Evolutionary conservation across 768 basidiomycete species (phyloP), one percentile per base, ranked within the genome.

Genomic region (Hygrophorus pudorinus): DNA sequence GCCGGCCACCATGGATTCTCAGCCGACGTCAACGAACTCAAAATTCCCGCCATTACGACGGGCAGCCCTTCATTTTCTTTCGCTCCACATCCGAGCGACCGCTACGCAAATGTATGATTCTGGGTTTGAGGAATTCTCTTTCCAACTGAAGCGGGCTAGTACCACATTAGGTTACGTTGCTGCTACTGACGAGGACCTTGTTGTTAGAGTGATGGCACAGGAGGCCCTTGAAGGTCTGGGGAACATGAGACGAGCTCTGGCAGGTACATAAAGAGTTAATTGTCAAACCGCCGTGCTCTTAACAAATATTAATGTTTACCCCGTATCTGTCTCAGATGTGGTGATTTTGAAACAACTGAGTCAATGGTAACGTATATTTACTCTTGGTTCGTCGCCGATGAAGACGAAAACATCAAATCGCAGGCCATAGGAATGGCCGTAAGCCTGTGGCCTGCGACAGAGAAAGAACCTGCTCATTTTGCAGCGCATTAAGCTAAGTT

Each of bases 251-350:
- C 61, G 61, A 51, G 72, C 71, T 32, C 62, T 60, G 42, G 34
- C 79, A 32, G 70, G 67, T 43, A 49, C 70, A 34, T 46, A 37
- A 24, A 36, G 49, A 24, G 39, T 11, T 21, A 7, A 24, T 24
- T 24, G 24, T 24, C 24, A 24, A 24, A 24, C 3, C 24, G 20
- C 28, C 47, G 40, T 49, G 46, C 36, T 30, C 30, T 35, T 16
- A n/a, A 38, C 24, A 44, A 20, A 40, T n/a, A 32, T 41, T 41
- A 42, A 60, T 76, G 60, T 78, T 54, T 66, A 72, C 86, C 85
- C 74, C 89, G 88, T 90, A 93, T 91, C 90, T 93, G 89, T 93
- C 89, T 77, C 81, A 83, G 69, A 69, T 65, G 68, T 66, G 65
- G 78, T 65, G 51, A 56, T 65, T 75, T 85, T 57, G 47, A 62